Evolutionary conservation across 352 stramenopile genomes (phyloP), one percentile per base, ranked within the genome.

Genomic region (Pythium utonaiense): DNA sequence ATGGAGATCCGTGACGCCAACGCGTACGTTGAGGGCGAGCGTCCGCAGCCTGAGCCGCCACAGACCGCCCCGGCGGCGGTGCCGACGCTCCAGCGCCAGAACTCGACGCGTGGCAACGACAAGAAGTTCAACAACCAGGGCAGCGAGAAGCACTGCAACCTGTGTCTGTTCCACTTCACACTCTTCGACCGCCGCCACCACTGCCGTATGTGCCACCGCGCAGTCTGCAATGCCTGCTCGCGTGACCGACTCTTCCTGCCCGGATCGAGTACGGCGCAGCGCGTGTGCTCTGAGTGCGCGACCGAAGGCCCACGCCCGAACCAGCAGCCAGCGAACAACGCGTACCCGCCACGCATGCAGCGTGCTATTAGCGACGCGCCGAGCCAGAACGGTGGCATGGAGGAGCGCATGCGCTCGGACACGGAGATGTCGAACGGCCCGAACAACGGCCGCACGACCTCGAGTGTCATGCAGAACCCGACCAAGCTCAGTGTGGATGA

Each of bases 101-200:
- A 78, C 49, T 74, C 73, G 27, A 19, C 40, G 40, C 58, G 71
- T 28, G 77, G 78, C 6, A n/a, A n/a, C n/a, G 74, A 89, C 49
- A 80, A 68, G 51, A 88, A 83, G 62, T 91, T 87, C 64, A 74
- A 71, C 56, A 80, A 82, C 64, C 70, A 73, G 41, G 81, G 71
- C 54, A 96, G 87, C 60, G 85, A 91, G 68, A 91, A 91, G 69
- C 83, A 95, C 70, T 96, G 87, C 70, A 94, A 96, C 66, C 66
- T 93, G 54, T 96, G 87, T 66, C 64, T 94, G 36, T 95, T 94
- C 70, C 83, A 93, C 73, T 96, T 96, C 55, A 94, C 85, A 57
- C 82, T 96, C 54, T 94, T 96, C 51, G 84, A 95, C 56, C 83
- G 87, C 17, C 86, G 86, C 49, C 87, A 96, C 61, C 87, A 96